Base-by-base conservation (phyloP, 176 grass and related monocot genomes). In the Carex cristatella region DNA sequence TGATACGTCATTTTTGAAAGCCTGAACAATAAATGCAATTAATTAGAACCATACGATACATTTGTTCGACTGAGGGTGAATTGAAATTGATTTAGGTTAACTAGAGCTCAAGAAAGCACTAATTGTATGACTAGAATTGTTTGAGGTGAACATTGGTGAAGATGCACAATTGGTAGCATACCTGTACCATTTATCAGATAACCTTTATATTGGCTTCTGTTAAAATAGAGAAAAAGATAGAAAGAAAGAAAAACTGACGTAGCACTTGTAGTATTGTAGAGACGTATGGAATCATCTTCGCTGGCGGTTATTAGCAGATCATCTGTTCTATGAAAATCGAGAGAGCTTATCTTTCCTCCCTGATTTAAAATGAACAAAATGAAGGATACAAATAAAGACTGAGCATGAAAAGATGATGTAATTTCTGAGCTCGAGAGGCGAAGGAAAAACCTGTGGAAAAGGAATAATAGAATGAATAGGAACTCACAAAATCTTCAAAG, bases 261-360 rank as follows among this genome's bases (percentile, higher is more conserved):
- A 6, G 96, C 93, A 81, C 12, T 95, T 76, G 91, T 82, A 81
- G 88, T 94, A 81, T 95, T 91, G 87, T 95, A 99, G 27, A 95
- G 90, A 81, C 88, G 93, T 81, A 99, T 85, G 51, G 96, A 95
- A 65, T 99, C 93, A 87, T 99, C 96, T 58, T 94, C 93, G 74
- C 96, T 90, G 18, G 96, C 89, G 62, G 91, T 99, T 73, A 94
- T 76, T 31, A 99, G 90, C 10, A 99, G 89, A 58, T 99, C 96
- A 61, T 99, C 96, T 79, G 88, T 92, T 65, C 96, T 88, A 85
- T 99, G 96, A 87, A 99, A 98, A 63, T 98, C 96, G 40, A 95
- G 85, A 87, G 88, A 98, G 88, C 70, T 98, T 85, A 98, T 95
- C 83, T 93, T 98, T 63, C 96, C 96, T 30, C 33, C 79, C 93